Percentiles rank a stretch among this genome's conserved stretches.
Evolutionary conservation across 1,284 basidiomycete genomes (phyloP).

Genomic region (Coniophora puteana): DNA sequence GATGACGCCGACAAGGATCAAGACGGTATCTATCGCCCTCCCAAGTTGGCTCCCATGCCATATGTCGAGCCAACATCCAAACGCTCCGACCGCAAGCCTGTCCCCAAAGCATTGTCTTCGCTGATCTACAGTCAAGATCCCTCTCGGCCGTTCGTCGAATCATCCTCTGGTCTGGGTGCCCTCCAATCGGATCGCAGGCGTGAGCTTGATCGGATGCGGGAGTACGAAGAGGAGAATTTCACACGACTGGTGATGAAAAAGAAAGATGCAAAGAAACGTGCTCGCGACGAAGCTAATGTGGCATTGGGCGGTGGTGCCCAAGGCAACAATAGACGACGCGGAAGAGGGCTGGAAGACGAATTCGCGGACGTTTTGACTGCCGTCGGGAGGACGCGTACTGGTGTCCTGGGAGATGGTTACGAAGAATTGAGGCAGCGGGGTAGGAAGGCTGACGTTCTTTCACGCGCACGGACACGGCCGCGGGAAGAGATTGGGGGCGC

Average conservation of each 20-base stretch:
- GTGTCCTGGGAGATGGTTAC: slow-evolving; percentile 60
- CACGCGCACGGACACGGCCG: slow-evolving; percentile 38
- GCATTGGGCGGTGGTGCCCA: slow-evolving; percentile 73
- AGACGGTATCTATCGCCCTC: slow-evolving; percentile 83
- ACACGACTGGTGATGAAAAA: slow-evolving; percentile 91
- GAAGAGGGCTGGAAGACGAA: slow-evolving; percentile 81
- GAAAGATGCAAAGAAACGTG: slow-evolving; percentile 77
- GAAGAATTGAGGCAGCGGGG: slow-evolving; percentile 70
- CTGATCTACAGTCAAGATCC: slow-evolving; percentile 68
- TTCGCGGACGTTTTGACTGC: slow-evolving; percentile 76
- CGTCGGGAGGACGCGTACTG: slow-evolving; percentile 41
- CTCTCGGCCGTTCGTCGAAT: slow-evolving; percentile 62
- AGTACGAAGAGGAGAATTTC: slow-evolving; percentile 97
- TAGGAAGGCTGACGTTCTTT: slow-evolving; percentile 60
- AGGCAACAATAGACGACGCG: slow-evolving; percentile 53
- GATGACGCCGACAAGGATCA: slow-evolving; percentile 27
- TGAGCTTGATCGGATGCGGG: slow-evolving; percentile 78
- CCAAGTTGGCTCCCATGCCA: slow-evolving; percentile 88
- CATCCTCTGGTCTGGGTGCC: slow-evolving; percentile 75
- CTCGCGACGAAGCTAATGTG: slow-evolving; percentile 86
- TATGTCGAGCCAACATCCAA: slow-evolving; percentile 65
- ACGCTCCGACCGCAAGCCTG: slow-evolving; percentile 43
- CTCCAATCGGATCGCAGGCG: slow-evolving; percentile 66
- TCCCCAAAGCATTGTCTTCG: slow-evolving; percentile 71
- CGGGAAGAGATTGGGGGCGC: slow-evolving; percentile 37